Evolutionary conservation across 208 protist genomes (phyloP), one percentile per base, ranked within the genome.

Genomic region (Acanthamoeba comandoni): DNA sequence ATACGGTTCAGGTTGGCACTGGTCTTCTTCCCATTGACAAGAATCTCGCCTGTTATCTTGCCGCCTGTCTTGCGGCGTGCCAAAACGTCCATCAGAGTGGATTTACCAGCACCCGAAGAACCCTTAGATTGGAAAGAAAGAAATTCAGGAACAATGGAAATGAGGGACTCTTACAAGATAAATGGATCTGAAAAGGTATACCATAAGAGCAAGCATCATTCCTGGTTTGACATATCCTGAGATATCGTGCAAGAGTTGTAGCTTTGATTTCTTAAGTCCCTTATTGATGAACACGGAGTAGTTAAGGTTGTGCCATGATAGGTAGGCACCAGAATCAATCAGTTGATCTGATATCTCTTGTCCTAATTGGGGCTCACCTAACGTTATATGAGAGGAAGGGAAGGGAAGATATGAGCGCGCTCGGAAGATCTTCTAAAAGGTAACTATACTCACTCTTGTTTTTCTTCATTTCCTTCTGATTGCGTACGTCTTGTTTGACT

Each of bases 211-310:
- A 0, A 94, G 35, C 19, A 92, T 64, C 92, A 94, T 94, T 65
- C 93, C 93, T 48, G 93, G 93, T 48, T 94, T 94, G n/a, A 94
- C 93, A 24, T 94, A 94, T 69, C 93, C 93, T 51, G 87, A 88
- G 26, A 94, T 87, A 29, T 64, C 86, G 31, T 90, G 65, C 1
- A 94, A 49, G 8, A 94, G 55, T 24, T 79, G 71, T 17, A 94
- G 58, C 51, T 75, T 43, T 31, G 51, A 73, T n/a, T 75, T 90
- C 53, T 92, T 94, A 4, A 87, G 57, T 15, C 88, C 79, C 0
- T 80, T 84, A n/a, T 67, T 58, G 0, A 77, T 22, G 22, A 75
- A 65, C 0, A 94, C 93, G 13, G 82, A 65, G 67, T 94, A 94
- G 9, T 57, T 35, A 0, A 94, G 67, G 67, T 94, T 43, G 43